Evolutionary conservation across 352 stramenopile species (phyloP), one percentile per base, ranked within the genome.

Genomic region (Thalassiosira livingstoniorum): DNA sequence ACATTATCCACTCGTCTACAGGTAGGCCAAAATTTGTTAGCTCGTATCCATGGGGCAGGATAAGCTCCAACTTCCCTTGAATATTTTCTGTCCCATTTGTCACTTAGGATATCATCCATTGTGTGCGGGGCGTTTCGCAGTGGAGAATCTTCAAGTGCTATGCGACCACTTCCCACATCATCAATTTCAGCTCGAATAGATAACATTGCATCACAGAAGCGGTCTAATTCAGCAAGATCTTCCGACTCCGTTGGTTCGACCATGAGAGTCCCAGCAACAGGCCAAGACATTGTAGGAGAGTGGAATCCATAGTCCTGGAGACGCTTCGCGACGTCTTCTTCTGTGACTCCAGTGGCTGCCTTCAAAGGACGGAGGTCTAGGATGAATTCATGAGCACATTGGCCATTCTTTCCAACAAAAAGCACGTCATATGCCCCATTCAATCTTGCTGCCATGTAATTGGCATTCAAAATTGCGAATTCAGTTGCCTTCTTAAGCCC

Each of bases 231-330:
- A 7, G 94, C 95, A 88, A 98, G 97, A 91, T 98, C 97, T 85
- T 99, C 98, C 43, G 92, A 98, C 90, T 99, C 98, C 4, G 98
- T 99, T 10, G 98, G 98, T 91, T 99, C 98, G 47, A 99, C 97
- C 98, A 99, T 99, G 65, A 99, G 91, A 39, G 97, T 99, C 58
- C 97, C 97, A 21, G 93, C 92, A 55, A 99, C 97, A n/a, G 98
- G 98, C 97, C 97, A 99, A 71, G 96, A 98, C 97, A 99, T 99
- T 27, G 98, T 99, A 23, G 98, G 97, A 60, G 96, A 98, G 91
- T 99, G 98, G 94, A 99, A 99, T 37, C 98, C 97, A 87, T 99
- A 99, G 87, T 99, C 98, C 88, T 99, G 97, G 27, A 99, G 92
- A 77, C 97, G 96, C 92, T 99, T 99, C 57, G 98, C 98, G 23